Evolutionary conservation across 768 basidiomycete genomes (phyloP).

Genomic region (Suillus placidus): DNA sequence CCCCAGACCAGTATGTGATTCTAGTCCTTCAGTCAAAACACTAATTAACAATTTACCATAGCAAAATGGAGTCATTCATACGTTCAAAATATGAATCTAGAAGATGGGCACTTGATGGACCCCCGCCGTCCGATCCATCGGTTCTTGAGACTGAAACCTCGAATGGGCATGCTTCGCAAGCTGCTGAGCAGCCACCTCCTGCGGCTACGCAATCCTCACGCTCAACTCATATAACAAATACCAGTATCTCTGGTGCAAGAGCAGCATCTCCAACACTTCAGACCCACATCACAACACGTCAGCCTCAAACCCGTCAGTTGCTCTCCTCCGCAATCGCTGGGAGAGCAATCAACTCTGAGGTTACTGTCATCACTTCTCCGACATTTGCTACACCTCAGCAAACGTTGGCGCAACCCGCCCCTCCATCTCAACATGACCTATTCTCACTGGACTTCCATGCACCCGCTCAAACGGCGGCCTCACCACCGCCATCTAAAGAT

Average conservation of each 20-base stretch:
- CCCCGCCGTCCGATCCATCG: constrained; percentile 80
- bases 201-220: constrained; percentile 5
- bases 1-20: constrained; percentile 86
- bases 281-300: constrained; percentile 29
- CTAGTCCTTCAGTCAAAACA: constrained; percentile 3
- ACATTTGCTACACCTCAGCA: constrained; percentile 18
- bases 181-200: constrained; percentile 13
- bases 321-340: constrained; percentile 44
- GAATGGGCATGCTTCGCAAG: constrained; percentile 5
- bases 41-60: constrained; percentile 32
- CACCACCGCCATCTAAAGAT: constrained; percentile 58
- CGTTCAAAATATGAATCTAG: constrained; percentile 94
- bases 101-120: constrained; percentile 93
- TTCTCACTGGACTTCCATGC: constrained; percentile 88
- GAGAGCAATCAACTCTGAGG: constrained; percentile 21
- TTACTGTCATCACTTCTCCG: constrained; percentile 11
- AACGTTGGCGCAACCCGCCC: constrained; percentile 29
- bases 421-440: constrained; percentile 59
- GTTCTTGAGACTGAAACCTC: constrained; percentile 55
- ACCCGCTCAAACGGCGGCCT: constrained; percentile 37
- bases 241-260: constrained; percentile 27
- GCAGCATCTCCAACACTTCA: constrained; percentile 32
- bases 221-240: constrained; percentile 15
- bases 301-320: constrained; percentile 32
- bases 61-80: constrained; percentile 98